These are phyloP conservation scores for Solanum chilense DNA, from an alignment of 257 asterid genomes.

Conservation along the genomic window DNA sequence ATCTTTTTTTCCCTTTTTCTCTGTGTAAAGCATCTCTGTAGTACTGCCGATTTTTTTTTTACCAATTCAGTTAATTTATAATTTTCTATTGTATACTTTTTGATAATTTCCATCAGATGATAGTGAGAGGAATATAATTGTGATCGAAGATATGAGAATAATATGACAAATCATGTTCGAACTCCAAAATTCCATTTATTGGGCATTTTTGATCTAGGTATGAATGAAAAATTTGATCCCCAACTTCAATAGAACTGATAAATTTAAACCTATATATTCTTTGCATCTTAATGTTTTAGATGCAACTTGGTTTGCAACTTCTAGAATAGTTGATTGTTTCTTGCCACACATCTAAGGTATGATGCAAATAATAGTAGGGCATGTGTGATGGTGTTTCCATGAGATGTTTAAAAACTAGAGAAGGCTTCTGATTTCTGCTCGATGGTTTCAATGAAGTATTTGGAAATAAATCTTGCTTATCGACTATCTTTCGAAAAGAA, in stretches of 20 bases:
- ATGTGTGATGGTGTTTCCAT: not conserved
- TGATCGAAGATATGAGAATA: not conserved
- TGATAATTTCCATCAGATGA: not conserved
- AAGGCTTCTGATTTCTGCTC: not conserved
- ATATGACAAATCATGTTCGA: not conserved
- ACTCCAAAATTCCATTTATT: not conserved
- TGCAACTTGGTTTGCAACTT: not conserved
- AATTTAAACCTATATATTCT: not conserved
- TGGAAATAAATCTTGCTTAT: not conserved
- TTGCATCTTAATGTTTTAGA: not conserved
- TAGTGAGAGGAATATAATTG: not conserved
- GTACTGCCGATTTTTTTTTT: not conserved
- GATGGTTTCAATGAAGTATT: not conserved
- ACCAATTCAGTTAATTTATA: not conserved
- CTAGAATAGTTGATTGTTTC: not conserved
- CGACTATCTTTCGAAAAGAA: not conserved
- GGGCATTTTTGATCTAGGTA: not conserved
- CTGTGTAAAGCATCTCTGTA: not conserved
- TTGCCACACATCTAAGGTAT: not conserved
- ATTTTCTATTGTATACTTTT: not conserved
- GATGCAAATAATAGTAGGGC: not conserved
- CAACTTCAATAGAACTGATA: not conserved
- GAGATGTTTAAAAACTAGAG: not conserved
- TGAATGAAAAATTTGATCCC: not conserved
- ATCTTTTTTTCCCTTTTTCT: not conserved